Evolutionary conservation across 2,329 filamentous ascomycete species (phyloP).

Genomic region (Macrophomina phaseolina): DNA sequence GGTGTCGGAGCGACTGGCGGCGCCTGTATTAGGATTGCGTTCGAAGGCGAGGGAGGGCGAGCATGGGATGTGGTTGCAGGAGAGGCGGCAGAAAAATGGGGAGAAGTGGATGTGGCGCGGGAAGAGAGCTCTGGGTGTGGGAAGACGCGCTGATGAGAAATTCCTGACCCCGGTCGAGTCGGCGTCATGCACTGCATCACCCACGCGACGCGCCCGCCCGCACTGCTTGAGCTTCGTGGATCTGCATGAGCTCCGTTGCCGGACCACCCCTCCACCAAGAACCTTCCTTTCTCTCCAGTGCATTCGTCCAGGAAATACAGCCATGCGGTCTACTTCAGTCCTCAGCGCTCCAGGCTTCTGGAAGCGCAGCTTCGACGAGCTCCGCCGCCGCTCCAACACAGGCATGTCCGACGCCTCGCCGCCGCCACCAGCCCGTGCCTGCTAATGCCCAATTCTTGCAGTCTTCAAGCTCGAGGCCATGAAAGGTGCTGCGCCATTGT

Average conservation of each 20-base stretch:
- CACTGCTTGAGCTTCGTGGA: constrained; percentile 5
- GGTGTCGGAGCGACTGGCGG: neutral
- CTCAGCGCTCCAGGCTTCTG: constrained; percentile 57
- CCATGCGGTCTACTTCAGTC: constrained; percentile 19
- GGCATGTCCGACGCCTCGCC: constrained; percentile 48
- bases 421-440: constrained; percentile 37
- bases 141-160: constrained; percentile 12
- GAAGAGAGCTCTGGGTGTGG: neutral
- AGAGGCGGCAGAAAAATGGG: neutral
- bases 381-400: constrained; percentile 61
- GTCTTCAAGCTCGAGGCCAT: constrained; percentile 73
- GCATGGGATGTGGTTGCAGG: neutral
- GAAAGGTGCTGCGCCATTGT: constrained; percentile 67
- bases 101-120: neutral
- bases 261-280: neutral
- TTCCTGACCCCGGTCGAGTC: constrained; percentile 16
- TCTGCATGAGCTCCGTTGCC: constrained; percentile 13
- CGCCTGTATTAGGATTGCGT: neutral
- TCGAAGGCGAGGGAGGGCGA: neutral
- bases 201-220: neutral
- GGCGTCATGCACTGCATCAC: constrained; percentile 9
- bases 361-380: constrained; percentile 63
- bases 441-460: constrained; percentile 45
- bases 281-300: neutral
- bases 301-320: neutral